phyloP scores from a whole-genome alignment of 257 asterid genomes.

The Solanum megistacrolobum region DNA sequence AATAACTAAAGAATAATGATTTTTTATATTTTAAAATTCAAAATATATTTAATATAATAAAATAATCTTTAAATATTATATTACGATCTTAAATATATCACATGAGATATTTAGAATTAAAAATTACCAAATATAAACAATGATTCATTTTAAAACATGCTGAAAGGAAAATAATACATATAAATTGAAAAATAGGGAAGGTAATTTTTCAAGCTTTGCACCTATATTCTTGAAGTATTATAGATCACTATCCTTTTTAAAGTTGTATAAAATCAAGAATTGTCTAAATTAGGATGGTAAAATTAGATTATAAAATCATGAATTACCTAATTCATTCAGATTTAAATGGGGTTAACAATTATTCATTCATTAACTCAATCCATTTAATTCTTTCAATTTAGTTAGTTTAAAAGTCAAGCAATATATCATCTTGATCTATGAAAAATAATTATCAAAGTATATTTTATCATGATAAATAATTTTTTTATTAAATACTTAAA shows the following conservation, averaged over 20 bases:
- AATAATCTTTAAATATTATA: not conserved
- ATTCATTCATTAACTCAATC: too few relatives aligned
- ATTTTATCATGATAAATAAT: not conserved
- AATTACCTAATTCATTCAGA: not conserved
- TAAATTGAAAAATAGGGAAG: not conserved
- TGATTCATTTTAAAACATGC: not conserved
- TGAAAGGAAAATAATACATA: not conserved
- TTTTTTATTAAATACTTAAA: too few relatives aligned
- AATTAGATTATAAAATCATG: not conserved
- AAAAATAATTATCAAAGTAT: too few relatives aligned
- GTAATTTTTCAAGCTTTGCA: not conserved
- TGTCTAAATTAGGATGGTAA: not conserved
- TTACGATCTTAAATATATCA: not conserved
- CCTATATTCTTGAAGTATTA: not conserved
- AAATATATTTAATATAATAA: not conserved
- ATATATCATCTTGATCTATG: not conserved
- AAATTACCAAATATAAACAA: not conserved
- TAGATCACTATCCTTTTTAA: too few relatives aligned
- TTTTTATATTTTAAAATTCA: not conserved
- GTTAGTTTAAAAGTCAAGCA: too few relatives aligned
- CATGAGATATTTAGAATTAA: not conserved
- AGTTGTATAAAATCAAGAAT: not conserved
- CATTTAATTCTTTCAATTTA: too few relatives aligned
- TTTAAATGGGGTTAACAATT: not conserved
- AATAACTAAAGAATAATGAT: too few relatives aligned